These are phyloP conservation scores for Globisporangium heterothallicum DNA, from an alignment of 352 stramenopile genomes.

Conservation along the genomic window DNA sequence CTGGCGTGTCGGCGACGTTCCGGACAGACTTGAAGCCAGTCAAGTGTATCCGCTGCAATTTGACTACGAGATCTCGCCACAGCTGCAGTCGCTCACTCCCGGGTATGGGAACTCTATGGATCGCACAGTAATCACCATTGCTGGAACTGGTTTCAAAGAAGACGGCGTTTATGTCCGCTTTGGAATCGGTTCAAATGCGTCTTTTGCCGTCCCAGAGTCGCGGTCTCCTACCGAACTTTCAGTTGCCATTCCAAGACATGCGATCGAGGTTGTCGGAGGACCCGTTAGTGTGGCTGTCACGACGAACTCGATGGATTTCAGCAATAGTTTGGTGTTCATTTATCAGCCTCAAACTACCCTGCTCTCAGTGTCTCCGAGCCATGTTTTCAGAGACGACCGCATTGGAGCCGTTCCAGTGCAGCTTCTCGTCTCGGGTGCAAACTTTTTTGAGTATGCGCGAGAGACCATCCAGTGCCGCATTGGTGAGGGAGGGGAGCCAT, in stretches of 20 bases:
- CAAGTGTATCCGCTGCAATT: conserved; percentile 15
- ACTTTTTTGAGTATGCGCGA: conserved; percentile 22
- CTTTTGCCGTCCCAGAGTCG: conserved; percentile 8
- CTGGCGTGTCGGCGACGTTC: conserved; percentile 15
- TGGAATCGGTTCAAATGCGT: conserved; percentile 8
- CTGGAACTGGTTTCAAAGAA: conserved; percentile 20
- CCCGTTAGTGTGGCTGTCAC: conserved; percentile 24
- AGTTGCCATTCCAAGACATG: conserved; percentile 15
- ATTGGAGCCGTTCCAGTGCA: background rate
- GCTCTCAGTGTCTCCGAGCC: conserved; percentile 21
- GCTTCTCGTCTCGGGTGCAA: conserved; percentile 20
- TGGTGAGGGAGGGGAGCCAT: conserved; percentile 11
- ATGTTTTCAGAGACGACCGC: conserved; percentile 14
- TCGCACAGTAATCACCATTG: conserved; percentile 21
- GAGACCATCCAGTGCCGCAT: conserved; percentile 26
- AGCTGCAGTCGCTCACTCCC: conserved; percentile 16
- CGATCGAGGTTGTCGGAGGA: conserved; percentile 6
- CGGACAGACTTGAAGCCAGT: conserved; percentile 16
- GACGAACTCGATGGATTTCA: conserved; percentile 26
- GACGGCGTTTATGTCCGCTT: conserved; percentile 22
- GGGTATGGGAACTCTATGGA: conserved; percentile 16
- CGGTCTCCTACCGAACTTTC: conserved; percentile 16
- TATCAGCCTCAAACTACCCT: conserved; percentile 17
- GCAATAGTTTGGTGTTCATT: conserved; percentile 28
- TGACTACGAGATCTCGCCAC: conserved; percentile 19